phyloP scores from a whole-genome alignment of 1,284 basidiomycete genomes.

The Melampsora abietis-canadensis region DNA sequence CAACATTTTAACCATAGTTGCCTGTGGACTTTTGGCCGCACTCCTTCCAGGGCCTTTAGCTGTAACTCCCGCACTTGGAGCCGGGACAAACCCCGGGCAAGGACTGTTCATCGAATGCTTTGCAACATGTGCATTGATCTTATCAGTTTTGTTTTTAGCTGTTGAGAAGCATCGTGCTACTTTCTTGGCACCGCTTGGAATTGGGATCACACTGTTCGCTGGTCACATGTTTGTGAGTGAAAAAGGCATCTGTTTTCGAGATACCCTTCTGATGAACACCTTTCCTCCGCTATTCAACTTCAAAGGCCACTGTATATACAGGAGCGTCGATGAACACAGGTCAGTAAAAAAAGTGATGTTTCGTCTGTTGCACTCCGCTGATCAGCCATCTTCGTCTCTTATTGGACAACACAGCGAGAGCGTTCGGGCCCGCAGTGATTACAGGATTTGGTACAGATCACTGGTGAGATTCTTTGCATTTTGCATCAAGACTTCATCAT shows the following conservation, averaged over 20 bases:
- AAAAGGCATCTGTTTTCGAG: too few relatives aligned
- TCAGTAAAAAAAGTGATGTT: too few relatives aligned
- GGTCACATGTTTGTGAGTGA: slow-evolving; percentile 61
- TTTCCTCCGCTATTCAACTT: not conserved
- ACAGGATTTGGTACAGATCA: slow-evolving; percentile 39
- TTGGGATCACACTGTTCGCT: slow-evolving; percentile 67
- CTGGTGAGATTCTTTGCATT: slow-evolving; percentile 3
- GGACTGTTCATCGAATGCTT: slow-evolving; percentile 39
- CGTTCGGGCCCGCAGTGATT: slow-evolving; percentile 38
- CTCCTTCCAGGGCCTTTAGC: slow-evolving; percentile 35
- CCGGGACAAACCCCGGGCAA: slow-evolving; percentile 20
- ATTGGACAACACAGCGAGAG: slow-evolving; percentile 19
- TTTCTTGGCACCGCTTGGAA: slow-evolving; percentile 70
- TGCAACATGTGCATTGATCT: slow-evolving; percentile 29
- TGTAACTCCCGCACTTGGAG: slow-evolving; percentile 25
- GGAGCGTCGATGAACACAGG: slow-evolving; percentile 38
- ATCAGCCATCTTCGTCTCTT: too few relatives aligned
- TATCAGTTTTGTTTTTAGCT: slow-evolving; percentile 36
- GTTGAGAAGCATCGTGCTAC: slow-evolving; percentile 61
- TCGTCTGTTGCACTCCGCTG: too few relatives aligned
- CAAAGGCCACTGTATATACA: slow-evolving; percentile 30
- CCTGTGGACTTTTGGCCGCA: slow-evolving; percentile 15
- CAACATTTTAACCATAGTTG: slow-evolving; percentile 1
- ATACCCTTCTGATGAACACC: not conserved
- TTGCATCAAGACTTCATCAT: too few relatives aligned